These are phyloP conservation scores for Penicillium expansum DNA, from an alignment of 2,329 filamentous ascomycete species.

Conservation along the genomic window DNA sequence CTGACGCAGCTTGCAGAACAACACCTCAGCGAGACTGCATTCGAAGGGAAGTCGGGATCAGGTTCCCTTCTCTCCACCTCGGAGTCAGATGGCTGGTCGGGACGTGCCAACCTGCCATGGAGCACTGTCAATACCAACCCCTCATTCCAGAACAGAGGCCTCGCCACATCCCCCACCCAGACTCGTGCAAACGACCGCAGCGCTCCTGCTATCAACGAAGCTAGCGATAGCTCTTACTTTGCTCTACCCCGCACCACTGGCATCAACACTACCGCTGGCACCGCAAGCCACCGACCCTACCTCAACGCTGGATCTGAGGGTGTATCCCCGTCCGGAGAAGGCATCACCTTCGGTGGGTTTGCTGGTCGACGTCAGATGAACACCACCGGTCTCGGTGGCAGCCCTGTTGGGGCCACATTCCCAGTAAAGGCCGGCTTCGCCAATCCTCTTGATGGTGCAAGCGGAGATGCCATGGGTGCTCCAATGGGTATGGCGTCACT, in stretches of 20 bases:
- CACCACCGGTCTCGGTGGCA: slow-evolving; percentile 32
- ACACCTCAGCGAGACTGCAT: slow-evolving; percentile 28
- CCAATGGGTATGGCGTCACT: slow-evolving; percentile 33
- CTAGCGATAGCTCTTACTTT: slow-evolving; percentile 50
- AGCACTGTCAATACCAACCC: slow-evolving; percentile 48
- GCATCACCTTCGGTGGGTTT: slow-evolving; percentile 31
- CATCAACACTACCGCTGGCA: slow-evolving; percentile 37
- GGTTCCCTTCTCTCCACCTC: slow-evolving; percentile 67
- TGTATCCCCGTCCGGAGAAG: slow-evolving; percentile 37
- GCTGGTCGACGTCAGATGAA: slow-evolving; percentile 32
- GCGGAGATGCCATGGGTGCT: slow-evolving; percentile 29
- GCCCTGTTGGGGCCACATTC: slow-evolving; percentile 32
- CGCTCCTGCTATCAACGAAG: slow-evolving; percentile 40
- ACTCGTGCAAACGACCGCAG: slow-evolving; percentile 50
- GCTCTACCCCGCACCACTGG: slow-evolving; percentile 44
- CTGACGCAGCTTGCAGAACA: slow-evolving; percentile 24
- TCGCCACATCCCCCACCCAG: slow-evolving; percentile 59
- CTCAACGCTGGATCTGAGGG: slow-evolving; percentile 33
- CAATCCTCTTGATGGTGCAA: slow-evolving; percentile 28
- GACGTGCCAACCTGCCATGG: slow-evolving; percentile 58
- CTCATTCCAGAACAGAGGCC: slow-evolving; percentile 37
- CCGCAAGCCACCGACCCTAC: slow-evolving; percentile 32
- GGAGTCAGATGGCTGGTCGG: slow-evolving; percentile 63
- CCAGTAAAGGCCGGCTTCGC: slow-evolving; percentile 32
- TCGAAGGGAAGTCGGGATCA: slow-evolving; percentile 64